A percentile compares a stretch with the other conserved stretches of the same genome.
Evolutionary conservation across 352 stramenopile genomes (phyloP).

Genomic region (Globisporangium rhizosaccharum): DNA sequence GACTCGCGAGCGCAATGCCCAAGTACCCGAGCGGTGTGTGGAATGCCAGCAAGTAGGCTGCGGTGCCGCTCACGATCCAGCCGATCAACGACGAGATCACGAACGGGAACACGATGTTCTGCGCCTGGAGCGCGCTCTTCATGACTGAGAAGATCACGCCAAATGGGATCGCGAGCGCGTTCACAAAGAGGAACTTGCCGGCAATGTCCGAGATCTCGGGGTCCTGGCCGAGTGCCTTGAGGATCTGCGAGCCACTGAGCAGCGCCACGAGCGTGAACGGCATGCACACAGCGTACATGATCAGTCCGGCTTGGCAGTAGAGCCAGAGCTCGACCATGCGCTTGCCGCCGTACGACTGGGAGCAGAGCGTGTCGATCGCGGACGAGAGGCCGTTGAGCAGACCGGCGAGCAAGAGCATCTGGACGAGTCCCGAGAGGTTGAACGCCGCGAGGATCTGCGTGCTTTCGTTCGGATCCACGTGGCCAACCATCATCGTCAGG

Average conservation of each 20-base stretch:
- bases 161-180: conserved; percentile 20
- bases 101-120: conserved; percentile 36
- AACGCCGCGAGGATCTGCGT: conserved; percentile 31
- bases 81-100: conserved; percentile 18
- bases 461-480: conserved; percentile 22
- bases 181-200: conserved; percentile 17
- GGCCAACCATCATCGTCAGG: conserved; percentile 34
- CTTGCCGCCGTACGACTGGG: conserved; percentile 31
- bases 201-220: conserved; percentile 18
- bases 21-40: conserved; percentile 29
- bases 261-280: conserved; percentile 12
- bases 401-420: conserved; percentile 14
- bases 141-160: conserved; percentile 17
- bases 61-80: conserved; percentile 13
- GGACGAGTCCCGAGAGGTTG: conserved; percentile 14
- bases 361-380: conserved; percentile 32
- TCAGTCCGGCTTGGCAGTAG: conserved; percentile 29
- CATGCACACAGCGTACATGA: conserved; percentile 16
- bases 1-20: conserved; percentile 21
- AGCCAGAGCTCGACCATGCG: conserved; percentile 34
- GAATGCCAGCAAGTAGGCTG: conserved; percentile 33
- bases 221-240: conserved; percentile 30
- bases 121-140: conserved; percentile 27
- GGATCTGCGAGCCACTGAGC: conserved; percentile 19
- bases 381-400: conserved; percentile 21